phyloP scores from a whole-genome alignment of 306 rosid species.

The Cyamopsis tetragonoloba region DNA sequence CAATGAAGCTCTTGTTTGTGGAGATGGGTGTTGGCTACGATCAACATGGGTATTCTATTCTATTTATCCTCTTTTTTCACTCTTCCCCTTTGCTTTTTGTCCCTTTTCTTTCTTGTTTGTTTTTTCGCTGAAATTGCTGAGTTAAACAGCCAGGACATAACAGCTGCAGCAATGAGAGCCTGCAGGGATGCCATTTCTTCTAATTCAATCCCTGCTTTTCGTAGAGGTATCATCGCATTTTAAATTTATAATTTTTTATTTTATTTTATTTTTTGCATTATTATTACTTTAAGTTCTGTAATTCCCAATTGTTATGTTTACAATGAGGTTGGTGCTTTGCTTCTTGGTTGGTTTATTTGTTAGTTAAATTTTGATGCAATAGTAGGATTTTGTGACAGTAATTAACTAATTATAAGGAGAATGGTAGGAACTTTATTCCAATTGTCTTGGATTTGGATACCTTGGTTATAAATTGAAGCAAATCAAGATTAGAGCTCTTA shows the following conservation, averaged over 20 bases:
- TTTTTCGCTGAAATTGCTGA: constrained; percentile 6
- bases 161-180: constrained; percentile 93
- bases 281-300: background rate
- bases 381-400: background rate
- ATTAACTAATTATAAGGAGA: too few relatives aligned
- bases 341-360: background rate
- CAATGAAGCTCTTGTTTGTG: constrained; percentile 83
- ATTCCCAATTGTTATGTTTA: background rate
- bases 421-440: background rate
- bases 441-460: background rate
- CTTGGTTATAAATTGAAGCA: background rate
- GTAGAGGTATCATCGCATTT: constrained; percentile 58
- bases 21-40: constrained; percentile 99
- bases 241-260: background rate
- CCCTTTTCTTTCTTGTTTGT: background rate
- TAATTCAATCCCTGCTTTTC: constrained; percentile 91
- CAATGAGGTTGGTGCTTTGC: background rate
- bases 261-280: background rate
- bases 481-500: background rate
- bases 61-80: background rate
- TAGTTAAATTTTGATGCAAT: background rate
- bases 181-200: constrained; percentile 95
- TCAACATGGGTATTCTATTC: constrained; percentile 71
- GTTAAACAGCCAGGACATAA: constrained; percentile 65
- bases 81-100: background rate